Conservation (phyloP, 2,329 filamentous ascomycete genomes). For the Ascochyta pisi region DNA sequence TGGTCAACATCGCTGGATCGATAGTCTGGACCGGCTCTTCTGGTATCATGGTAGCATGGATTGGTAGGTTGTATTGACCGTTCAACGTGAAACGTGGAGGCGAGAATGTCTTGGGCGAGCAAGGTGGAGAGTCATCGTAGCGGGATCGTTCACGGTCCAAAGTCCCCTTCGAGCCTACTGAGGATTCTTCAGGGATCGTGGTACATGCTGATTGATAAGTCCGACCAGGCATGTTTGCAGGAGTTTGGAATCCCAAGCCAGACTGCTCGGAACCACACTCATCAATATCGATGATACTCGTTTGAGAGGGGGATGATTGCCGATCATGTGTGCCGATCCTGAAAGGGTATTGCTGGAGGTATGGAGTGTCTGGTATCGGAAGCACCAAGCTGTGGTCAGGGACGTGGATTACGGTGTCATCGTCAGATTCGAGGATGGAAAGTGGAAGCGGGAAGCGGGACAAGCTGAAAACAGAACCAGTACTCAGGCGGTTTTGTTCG, state of each 20-base stretch:
- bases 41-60: slow-evolving; percentile 41
- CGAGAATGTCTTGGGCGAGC: slow-evolving; percentile 48
- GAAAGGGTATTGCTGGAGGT: slow-evolving; percentile 33
- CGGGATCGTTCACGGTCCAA: slow-evolving; percentile 14
- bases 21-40: slow-evolving; percentile 35
- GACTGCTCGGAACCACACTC: slow-evolving; percentile 32
- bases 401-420: slow-evolving; percentile 60
- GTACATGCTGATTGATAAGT: slow-evolving; percentile 35
- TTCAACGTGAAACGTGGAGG: slow-evolving; percentile 23
- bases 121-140: slow-evolving; percentile 46
- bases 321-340: slow-evolving; percentile 17
- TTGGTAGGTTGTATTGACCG: slow-evolving; percentile 30
- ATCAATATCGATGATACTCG: slow-evolving; percentile 23
- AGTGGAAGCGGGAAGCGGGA: slow-evolving; percentile 72
- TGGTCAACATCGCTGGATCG: slow-evolving; percentile 35
- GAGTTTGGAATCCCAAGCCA: slow-evolving; percentile 28
- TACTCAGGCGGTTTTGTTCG: slow-evolving; percentile 34
- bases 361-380: slow-evolving; percentile 20
- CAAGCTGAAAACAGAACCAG: slow-evolving; percentile 44
- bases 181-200: slow-evolving; percentile 35
- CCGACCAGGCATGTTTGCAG: slow-evolving; percentile 17
- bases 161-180: slow-evolving; percentile 21
- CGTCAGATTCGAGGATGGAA: slow-evolving; percentile 78
- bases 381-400: slow-evolving; percentile 12
- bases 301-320: slow-evolving; percentile 14